A percentile compares a stretch with the other conserved stretches of the same genome.
These are phyloP conservation scores for Tillandsia fasciculata DNA, from an alignment of 176 grass and related monocot species.

Conservation along the genomic window DNA sequence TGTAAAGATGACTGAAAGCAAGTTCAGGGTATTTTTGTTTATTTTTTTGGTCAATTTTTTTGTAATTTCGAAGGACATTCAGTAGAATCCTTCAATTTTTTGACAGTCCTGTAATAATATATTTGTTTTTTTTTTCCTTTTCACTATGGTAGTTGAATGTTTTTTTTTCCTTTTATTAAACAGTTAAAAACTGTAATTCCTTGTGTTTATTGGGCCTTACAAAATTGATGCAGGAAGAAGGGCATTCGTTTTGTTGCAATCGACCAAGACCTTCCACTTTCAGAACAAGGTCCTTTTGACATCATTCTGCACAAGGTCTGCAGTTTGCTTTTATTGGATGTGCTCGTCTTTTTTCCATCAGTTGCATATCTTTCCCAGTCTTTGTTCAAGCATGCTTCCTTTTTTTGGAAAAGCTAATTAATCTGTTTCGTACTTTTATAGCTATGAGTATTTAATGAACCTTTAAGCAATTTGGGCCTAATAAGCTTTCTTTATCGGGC, in stretches of 20 bases:
- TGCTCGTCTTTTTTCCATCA: neutral
- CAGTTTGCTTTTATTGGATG: neutral
- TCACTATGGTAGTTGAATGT: neutral
- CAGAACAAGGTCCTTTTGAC: constrained; percentile 92
- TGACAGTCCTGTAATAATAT: neutral
- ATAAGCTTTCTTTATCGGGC: constrained; percentile 23
- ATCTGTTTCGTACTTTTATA: neutral
- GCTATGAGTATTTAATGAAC: neutral
- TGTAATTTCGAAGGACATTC: no score
- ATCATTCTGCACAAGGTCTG: constrained; percentile 90
- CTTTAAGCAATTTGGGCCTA: constrained; percentile 10
- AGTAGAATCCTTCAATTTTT: no score
- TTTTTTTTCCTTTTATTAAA: neutral
- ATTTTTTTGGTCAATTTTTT: no score
- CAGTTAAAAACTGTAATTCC: neutral
- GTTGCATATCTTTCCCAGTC: neutral
- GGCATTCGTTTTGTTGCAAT: constrained; percentile 80
- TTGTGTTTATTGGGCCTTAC: neutral
- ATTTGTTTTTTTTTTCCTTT: neutral
- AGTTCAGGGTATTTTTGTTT: no score
- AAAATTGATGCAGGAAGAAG: constrained; percentile 55
- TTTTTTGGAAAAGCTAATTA: neutral
- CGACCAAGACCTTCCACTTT: constrained; percentile 45
- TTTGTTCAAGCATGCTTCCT: neutral
- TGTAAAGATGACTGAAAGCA: no score